Evolutionary conservation across 169 alveolate species (phyloP).

Genomic region (Plasmodium knowlesi): DNA sequence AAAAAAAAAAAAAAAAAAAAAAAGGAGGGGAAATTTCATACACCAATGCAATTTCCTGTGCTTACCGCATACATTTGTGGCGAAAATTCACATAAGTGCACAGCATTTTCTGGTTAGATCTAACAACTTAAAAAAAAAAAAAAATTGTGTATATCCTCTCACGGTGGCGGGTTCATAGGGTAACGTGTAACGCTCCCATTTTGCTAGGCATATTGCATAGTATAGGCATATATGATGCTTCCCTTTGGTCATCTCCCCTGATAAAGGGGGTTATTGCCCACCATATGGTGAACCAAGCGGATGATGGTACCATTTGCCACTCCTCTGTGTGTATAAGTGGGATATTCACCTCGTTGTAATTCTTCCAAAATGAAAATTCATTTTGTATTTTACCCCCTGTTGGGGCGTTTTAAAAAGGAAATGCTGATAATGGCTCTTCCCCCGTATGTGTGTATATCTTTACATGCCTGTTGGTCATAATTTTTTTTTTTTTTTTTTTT

Average conservation of each 20-base stretch:
- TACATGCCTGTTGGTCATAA: neutral
- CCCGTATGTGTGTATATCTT: neutral
- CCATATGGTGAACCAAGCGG: neutral
- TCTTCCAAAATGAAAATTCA: neutral
- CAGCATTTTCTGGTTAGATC: neutral
- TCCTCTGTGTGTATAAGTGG: neutral
- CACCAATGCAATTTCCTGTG: neutral
- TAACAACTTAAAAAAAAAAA: neutral
- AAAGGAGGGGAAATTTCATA: neutral
- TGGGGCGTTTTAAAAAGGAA: neutral
- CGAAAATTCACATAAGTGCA: neutral
- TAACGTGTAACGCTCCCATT: neutral
- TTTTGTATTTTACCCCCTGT: neutral
- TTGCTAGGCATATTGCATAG: neutral
- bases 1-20: neutral
- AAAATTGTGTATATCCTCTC: neutral
- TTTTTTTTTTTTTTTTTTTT: neutral
- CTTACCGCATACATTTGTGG: neutral
- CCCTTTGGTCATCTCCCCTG: neutral
- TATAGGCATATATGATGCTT: neutral
- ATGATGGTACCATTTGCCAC: neutral
- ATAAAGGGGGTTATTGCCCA: neutral
- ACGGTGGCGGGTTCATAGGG: neutral
- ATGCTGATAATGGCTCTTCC: neutral
- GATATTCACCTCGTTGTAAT: neutral